phyloP scores from a whole-genome alignment of 2,329 filamentous ascomycete species.

The Paracoccidioides brasiliensis region DNA sequence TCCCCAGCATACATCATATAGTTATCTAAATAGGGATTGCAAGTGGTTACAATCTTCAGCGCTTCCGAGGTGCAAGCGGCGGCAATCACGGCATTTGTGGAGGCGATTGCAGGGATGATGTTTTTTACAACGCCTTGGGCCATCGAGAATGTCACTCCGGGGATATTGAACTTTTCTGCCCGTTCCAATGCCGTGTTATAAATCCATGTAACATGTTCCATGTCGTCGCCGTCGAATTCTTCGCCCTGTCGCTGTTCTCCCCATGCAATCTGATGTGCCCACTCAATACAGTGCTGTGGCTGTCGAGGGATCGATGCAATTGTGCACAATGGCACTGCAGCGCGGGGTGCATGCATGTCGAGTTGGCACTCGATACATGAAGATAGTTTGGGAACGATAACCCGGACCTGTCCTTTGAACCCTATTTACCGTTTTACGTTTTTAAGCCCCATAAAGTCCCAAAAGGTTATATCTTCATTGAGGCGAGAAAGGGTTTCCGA shows the following conservation, averaged over 20 bases:
- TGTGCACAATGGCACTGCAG: conserved; percentile 92
- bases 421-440: conserved; percentile 35
- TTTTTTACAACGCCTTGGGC: conserved; percentile 98
- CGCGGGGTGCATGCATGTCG: conserved; percentile 94
- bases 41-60: conserved; percentile 77
- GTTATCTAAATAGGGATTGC: conserved; percentile 73
- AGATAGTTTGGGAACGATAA: conserved; percentile 81
- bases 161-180: conserved; percentile 77
- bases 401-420: conserved; percentile 92
- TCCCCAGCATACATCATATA: conserved; percentile 99
- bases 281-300: conserved; percentile 96
- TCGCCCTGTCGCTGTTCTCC: conserved; percentile 73
- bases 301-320: conserved; percentile 92
- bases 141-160: conserved; percentile 85
- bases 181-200: conserved; percentile 72
- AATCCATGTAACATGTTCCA: conserved; percentile 95
- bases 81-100: conserved; percentile 92
- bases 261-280: conserved; percentile 98
- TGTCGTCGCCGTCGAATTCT: conserved; percentile 84
- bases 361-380: conserved; percentile 97
- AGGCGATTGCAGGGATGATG: conserved; percentile 96
- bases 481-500: background rate
- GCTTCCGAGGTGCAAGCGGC: conserved; percentile 95
- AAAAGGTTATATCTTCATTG: background rate
- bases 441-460: background rate